Conservation (phyloP, 768 basidiomycete species). For the Leccinum longicurvipes region DNA sequence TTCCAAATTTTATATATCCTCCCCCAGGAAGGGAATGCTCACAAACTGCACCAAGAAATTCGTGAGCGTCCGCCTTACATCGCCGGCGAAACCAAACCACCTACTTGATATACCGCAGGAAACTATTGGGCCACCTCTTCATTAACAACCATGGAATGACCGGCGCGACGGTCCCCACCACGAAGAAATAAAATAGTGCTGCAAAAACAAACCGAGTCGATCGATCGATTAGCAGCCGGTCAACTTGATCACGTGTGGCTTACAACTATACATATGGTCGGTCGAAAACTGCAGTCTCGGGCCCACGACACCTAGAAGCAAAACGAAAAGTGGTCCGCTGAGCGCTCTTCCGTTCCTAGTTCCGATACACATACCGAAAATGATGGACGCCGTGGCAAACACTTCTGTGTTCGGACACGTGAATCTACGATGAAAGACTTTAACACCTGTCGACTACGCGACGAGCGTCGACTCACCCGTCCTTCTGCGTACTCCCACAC, state of each 20-base stretch:
- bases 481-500: slow-evolving; percentile 42
- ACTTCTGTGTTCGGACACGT: slow-evolving; percentile 52
- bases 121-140: slow-evolving; percentile 58
- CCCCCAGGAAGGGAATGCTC: background rate
- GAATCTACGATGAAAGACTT: slow-evolving; percentile 32
- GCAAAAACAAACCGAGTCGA: background rate
- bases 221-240: slow-evolving; percentile 7
- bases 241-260: slow-evolving; percentile 13
- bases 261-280: slow-evolving; percentile 47
- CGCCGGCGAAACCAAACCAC: slow-evolving; percentile 18
- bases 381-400: slow-evolving; percentile 53
- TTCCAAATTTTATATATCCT: background rate
- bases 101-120: slow-evolving; percentile 66
- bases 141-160: slow-evolving; percentile 59
- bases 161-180: slow-evolving; percentile 66
- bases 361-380: slow-evolving; percentile 34
- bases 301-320: slow-evolving; percentile 58
- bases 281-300: slow-evolving; percentile 55
- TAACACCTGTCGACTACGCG: background rate
- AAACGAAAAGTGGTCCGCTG: slow-evolving; percentile 6
- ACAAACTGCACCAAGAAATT: slow-evolving; percentile 12
- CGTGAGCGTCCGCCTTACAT: background rate
- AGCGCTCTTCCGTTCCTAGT: background rate
- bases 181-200: slow-evolving; percentile 67
- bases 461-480: slow-evolving; percentile 23